Evolutionary conservation across 768 basidiomycete species (phyloP).

Genomic region (Artomyces pyxidatus): DNA sequence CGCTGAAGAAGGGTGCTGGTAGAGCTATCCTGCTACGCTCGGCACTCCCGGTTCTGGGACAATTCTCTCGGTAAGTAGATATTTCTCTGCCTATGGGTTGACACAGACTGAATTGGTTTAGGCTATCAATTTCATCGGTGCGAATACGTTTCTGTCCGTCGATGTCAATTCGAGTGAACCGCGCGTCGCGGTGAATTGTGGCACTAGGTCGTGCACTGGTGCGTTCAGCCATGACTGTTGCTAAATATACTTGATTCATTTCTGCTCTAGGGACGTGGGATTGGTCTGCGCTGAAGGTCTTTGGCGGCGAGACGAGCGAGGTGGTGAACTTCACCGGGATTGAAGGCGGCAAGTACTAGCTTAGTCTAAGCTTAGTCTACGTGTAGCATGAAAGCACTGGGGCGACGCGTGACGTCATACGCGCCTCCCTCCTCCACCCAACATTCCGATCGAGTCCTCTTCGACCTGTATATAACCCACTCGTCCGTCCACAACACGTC

Average conservation of each 20-base stretch:
- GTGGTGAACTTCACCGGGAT: slow-evolving; percentile 9
- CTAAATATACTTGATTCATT: background rate
- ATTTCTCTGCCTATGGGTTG: background rate
- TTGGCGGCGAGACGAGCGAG: slow-evolving; percentile 35
- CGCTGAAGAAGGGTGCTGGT: background rate
- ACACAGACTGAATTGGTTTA: slow-evolving; percentile 14
- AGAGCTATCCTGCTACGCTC: slow-evolving; percentile 50
- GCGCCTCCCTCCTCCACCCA: too few relatives aligned
- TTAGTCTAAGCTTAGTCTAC: too few relatives aligned
- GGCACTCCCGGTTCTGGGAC: slow-evolving; percentile 52
- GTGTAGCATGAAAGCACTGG: too few relatives aligned
- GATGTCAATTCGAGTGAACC: slow-evolving; percentile 34
- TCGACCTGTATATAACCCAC: too few relatives aligned
- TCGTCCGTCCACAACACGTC: too few relatives aligned
- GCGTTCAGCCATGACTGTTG: background rate
- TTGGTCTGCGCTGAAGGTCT: slow-evolving; percentile 37
- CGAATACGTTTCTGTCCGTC: slow-evolving; percentile 28
- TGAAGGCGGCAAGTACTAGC: too few relatives aligned
- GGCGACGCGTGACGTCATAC: too few relatives aligned
- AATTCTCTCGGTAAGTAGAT: slow-evolving; percentile 48
- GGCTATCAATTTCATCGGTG: slow-evolving; percentile 41
- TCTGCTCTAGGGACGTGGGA: slow-evolving; percentile 36
- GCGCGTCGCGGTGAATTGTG: slow-evolving; percentile 49
- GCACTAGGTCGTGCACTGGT: slow-evolving; percentile 42
- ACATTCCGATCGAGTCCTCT: too few relatives aligned